Evolutionary conservation across 768 basidiomycete species (phyloP).

Genomic region (Lactarius vividus): DNA sequence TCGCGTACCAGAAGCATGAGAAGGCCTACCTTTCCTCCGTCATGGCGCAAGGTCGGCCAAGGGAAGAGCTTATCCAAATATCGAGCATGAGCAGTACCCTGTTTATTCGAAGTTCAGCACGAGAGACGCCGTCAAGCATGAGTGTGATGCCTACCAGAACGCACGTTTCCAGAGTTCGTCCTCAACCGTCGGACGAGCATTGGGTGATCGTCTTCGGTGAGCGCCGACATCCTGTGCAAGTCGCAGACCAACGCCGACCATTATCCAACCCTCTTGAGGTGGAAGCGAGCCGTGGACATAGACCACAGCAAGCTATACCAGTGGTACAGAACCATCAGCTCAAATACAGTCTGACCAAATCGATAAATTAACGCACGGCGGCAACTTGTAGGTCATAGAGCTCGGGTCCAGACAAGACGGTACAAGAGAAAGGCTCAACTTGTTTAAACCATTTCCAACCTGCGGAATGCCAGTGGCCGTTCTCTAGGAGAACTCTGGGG

Average conservation of each 20-base stretch:
- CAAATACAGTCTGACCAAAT: background rate
- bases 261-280: constrained; percentile 53
- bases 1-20: background rate
- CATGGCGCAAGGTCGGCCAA: constrained; percentile 67
- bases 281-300: constrained; percentile 45
- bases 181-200: constrained; percentile 46
- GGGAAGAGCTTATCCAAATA: constrained; percentile 43
- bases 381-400: constrained; percentile 73
- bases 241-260: constrained; percentile 61
- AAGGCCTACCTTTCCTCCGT: constrained; percentile 63
- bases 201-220: constrained; percentile 50
- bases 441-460: constrained; percentile 54
- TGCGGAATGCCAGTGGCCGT: constrained; percentile 33
- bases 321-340: background rate
- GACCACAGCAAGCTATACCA: constrained; percentile 36
- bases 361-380: constrained; percentile 39
- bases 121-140: background rate
- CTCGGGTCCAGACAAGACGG: constrained; percentile 51
- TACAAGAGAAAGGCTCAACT: constrained; percentile 57
- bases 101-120: background rate
- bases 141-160: constrained; percentile 48
- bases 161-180: constrained; percentile 77
- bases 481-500: constrained; percentile 15
- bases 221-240: constrained; percentile 75
- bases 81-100: constrained; percentile 53